These are phyloP conservation scores for Ilyonectria robusta DNA, from an alignment of 2,329 filamentous ascomycete genomes.

Conservation along the genomic window DNA sequence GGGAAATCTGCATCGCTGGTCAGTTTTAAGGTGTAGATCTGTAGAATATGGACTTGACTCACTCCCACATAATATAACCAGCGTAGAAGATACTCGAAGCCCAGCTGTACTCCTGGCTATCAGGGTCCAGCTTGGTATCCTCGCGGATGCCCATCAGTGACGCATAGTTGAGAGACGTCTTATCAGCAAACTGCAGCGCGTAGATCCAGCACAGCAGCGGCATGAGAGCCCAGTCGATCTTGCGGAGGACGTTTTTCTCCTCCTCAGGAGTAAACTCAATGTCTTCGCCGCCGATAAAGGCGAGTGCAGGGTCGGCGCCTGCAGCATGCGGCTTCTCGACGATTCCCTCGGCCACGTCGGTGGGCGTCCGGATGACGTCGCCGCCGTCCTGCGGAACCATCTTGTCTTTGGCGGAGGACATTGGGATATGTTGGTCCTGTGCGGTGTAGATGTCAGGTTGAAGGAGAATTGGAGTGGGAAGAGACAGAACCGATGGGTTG, in stretches of 20 bases:
- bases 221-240: constrained; percentile 51
- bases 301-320: constrained; percentile 17
- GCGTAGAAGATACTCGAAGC: constrained; percentile 34
- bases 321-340: constrained; percentile 10
- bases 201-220: constrained; percentile 51
- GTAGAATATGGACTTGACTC: background rate
- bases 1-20: constrained; percentile 13
- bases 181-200: constrained; percentile 51
- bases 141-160: constrained; percentile 54
- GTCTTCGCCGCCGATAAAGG: constrained; percentile 19
- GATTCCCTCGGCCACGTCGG: constrained; percentile 21
- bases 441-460: background rate
- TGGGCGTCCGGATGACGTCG: constrained; percentile 20
- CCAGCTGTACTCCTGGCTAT: constrained; percentile 31
- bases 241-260: constrained; percentile 42
- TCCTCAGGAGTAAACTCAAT: constrained; percentile 35
- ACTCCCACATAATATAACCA: constrained; percentile 32
- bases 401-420: background rate
- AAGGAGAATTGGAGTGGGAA: background rate
- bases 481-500: background rate
- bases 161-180: constrained; percentile 51
- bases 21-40: background rate
- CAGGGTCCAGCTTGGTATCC: constrained; percentile 35
- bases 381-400: constrained; percentile 6
- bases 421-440: background rate